Evolutionary conservation across 768 basidiomycete genomes (phyloP).

Genomic region (Kwoniella botswanensis): DNA sequence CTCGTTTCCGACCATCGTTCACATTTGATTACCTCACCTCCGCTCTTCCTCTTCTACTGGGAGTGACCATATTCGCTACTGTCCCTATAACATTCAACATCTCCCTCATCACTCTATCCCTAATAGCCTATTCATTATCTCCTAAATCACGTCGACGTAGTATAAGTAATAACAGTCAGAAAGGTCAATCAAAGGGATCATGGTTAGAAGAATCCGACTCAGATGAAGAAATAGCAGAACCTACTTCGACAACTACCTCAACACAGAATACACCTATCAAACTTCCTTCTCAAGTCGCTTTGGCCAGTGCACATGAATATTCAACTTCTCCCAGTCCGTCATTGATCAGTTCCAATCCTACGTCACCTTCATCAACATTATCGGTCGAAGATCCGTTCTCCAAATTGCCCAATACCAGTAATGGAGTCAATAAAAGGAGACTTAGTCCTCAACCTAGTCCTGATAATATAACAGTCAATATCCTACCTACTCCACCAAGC

Average conservation of each 20-base stretch:
- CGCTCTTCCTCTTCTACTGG: constrained; percentile 76
- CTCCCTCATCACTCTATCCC: constrained; percentile 27
- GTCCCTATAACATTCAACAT: constrained; percentile 65
- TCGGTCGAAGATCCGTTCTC: constrained; percentile 25
- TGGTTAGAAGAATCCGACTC: constrained; percentile 55
- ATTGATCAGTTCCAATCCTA: neutral
- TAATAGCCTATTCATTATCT: neutral
- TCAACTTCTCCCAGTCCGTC: constrained; percentile 9
- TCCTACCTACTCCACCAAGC: constrained; percentile 41
- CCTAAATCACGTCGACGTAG: neutral
- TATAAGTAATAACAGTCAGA: neutral
- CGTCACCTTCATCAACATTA: constrained; percentile 1
- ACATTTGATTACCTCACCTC: constrained; percentile 69
- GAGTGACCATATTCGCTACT: constrained; percentile 75
- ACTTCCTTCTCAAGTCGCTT: constrained; percentile 22
- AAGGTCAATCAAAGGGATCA: constrained; percentile 35
- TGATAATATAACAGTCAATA: constrained; percentile 39
- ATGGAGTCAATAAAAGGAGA: constrained; percentile 20
- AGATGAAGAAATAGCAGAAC: constrained; percentile 48
- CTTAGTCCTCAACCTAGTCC: constrained; percentile 35
- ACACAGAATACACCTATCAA: constrained; percentile 8
- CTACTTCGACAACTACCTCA: constrained; percentile 14
- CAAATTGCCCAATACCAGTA: neutral
- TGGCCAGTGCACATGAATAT: neutral
- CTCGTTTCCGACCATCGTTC: constrained; percentile 9